These are phyloP conservation scores for Brassica rapa DNA, from an alignment of 345 rosid genomes.

Conservation along the genomic window DNA sequence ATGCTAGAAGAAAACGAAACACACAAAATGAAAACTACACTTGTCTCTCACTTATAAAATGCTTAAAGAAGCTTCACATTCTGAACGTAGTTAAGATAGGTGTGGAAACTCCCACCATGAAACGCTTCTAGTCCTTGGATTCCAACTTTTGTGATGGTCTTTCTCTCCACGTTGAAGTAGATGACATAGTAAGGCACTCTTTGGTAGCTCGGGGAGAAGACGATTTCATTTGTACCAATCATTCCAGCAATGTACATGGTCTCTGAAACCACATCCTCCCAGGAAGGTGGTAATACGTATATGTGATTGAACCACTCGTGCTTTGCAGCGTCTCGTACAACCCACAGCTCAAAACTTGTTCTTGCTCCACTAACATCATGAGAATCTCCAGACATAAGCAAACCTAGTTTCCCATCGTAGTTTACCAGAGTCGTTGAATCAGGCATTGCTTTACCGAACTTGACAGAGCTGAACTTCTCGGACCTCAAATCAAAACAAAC, in stretches of 20 bases:
- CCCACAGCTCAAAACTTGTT: not conserved
- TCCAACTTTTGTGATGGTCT: not conserved
- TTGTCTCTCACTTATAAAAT: not conserved
- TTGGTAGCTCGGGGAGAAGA: not conserved
- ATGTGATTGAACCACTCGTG: not conserved
- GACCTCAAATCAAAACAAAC: not conserved
- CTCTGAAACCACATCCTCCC: not conserved
- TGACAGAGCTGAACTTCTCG: not conserved
- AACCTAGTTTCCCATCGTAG: not conserved
- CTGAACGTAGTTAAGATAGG: not conserved
- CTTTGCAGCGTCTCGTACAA: not conserved
- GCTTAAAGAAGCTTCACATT: not conserved
- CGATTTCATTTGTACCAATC: not conserved
- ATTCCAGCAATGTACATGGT: not conserved
- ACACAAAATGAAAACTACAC: not conserved
- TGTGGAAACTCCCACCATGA: not conserved
- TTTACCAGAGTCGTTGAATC: not conserved
- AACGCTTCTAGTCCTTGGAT: not conserved
- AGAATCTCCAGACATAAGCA: not conserved
- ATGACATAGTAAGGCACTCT: not conserved
- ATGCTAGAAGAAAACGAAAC: not conserved
- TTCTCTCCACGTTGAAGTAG: not conserved
- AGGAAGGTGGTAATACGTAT: not conserved
- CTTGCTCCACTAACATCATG: not conserved
- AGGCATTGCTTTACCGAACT: not conserved